A percentile compares a stretch with the other conserved stretches of the same genome.
Evolutionary conservation across 2,329 filamentous ascomycete species (phyloP).

Genomic region (Periglandula ipomoeae): DNA sequence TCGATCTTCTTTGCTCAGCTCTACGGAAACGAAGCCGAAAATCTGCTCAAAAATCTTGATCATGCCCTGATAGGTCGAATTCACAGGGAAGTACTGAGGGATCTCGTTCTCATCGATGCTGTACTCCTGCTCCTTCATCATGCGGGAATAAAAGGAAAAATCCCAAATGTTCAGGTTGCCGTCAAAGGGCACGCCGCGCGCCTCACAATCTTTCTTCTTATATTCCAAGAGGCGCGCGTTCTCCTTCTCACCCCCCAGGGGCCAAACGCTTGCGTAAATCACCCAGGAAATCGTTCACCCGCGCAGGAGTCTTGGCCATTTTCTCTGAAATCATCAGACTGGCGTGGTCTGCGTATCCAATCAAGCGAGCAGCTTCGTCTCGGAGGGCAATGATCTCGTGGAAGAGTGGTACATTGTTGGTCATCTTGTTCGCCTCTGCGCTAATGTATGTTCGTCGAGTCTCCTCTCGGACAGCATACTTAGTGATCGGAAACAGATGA

Average conservation of each 20-base stretch:
- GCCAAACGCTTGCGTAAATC: conserved; percentile 60
- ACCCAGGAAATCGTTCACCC: conserved; percentile 62
- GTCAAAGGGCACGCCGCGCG: conserved; percentile 49
- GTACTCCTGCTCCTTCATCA: conserved; percentile 74
- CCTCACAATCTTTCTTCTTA: conserved; percentile 61
- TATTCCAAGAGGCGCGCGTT: conserved; percentile 59
- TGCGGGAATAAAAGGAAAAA: conserved; percentile 66
- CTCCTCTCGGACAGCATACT: conserved; percentile 64
- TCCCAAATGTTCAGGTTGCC: conserved; percentile 78
- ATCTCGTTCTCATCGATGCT: conserved; percentile 72
- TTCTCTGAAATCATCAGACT: conserved; percentile 70
- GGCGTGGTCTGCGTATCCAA: conserved; percentile 71
- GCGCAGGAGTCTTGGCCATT: conserved; percentile 72
- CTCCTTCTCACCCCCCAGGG: conserved; percentile 62
- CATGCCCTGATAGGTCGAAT: conserved; percentile 67
- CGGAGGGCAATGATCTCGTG: conserved; percentile 65
- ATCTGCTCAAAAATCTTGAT: conserved; percentile 75
- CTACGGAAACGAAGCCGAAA: conserved; percentile 70
- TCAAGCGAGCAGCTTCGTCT: conserved; percentile 66
- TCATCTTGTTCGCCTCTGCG: conserved; percentile 34
- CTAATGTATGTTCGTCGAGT: conserved; percentile 44
- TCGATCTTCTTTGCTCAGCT: conserved; percentile 59
- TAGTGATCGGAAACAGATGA: conserved; percentile 67
- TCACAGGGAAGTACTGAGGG: conserved; percentile 75
- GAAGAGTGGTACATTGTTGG: conserved; percentile 64